Evolutionary conservation across 2,329 filamentous ascomycete genomes (phyloP), one percentile per base, ranked within the genome.

Genomic region (Rhytidhysteron rufulum): DNA sequence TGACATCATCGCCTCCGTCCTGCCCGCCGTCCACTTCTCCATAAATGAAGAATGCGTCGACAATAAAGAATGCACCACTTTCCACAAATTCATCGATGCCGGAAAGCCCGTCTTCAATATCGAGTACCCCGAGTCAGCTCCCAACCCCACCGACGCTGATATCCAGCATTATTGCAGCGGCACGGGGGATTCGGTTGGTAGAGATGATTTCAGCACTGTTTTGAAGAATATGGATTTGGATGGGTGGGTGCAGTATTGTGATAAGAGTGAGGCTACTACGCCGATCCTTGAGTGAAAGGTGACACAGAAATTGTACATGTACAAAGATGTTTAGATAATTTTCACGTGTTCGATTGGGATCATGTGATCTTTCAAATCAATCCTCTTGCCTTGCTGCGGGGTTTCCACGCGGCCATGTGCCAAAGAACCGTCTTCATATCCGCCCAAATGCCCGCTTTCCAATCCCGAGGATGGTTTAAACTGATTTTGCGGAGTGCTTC

Each of bases 101-200:
- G 69, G 71, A 22, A 86, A 86, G 60, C 82, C 83, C 2, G 83
- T 87, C 22, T 86, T 86, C 58, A 78, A 86, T 56, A 84, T 87
- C 47, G 84, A 87, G 65, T 87, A 87, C 53, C 80, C 80, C 3
- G 68, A 74, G 31, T 72, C 69, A 7, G 73, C 72, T 7, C 60
- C 60, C 5, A 55, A 62, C 7, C 59, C 58, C 6, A 62, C 64
- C 45, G 64, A 65, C 38, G 42, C 55, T 29, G 43, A 57, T 20
- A 40, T 52, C 24, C 47, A 16, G 47, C 65, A 45, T 57, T 69
- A 48, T 43, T 84, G 80, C 55, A 62, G 66, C 1, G 36, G 39
- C 7, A 31, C 27, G 2, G 57, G 49, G 2, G 45, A 50, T 11
- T 71, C 70, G 4, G 48, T 57, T 3, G 73, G 68, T 2, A 69